phyloP scores from a whole-genome alignment of 73 alveolate genomes.

The Paramecium biaurelia region DNA sequence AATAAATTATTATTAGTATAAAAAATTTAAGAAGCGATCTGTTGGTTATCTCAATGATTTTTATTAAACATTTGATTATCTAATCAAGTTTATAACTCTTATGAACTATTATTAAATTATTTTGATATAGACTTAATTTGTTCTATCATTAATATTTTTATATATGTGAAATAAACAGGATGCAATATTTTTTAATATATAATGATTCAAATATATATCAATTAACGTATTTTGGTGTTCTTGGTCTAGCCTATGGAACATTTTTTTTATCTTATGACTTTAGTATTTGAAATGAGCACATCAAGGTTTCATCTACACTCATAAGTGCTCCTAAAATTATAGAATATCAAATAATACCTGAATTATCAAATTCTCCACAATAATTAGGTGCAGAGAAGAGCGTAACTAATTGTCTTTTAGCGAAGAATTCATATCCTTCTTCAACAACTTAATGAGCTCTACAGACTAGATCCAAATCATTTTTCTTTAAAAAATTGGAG shows the following conservation, averaged over 20 bases:
- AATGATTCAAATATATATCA: background rate
- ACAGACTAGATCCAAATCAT: constrained; percentile 95
- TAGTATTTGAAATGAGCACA: constrained; percentile 92
- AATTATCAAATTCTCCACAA: constrained; percentile 96
- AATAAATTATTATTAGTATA: too few relatives aligned
- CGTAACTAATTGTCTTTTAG: constrained; percentile 93
- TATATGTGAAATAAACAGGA: too few relatives aligned
- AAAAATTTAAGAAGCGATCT: too few relatives aligned
- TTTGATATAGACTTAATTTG: too few relatives aligned
- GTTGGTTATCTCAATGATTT: too few relatives aligned
- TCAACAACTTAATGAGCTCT: constrained; percentile 99
- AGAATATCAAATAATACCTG: constrained; percentile 69
- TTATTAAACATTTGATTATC: too few relatives aligned
- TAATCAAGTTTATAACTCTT: too few relatives aligned
- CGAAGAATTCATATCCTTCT: constrained; percentile 98
- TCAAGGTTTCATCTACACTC: constrained; percentile 93
- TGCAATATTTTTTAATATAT: background rate
- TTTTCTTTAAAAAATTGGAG: constrained; percentile 86
- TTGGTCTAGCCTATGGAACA: constrained; percentile 52
- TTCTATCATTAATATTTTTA: too few relatives aligned
- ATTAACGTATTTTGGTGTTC: constrained; percentile 56
- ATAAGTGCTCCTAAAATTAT: constrained; percentile 83
- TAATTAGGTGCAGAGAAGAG: constrained; percentile 95
- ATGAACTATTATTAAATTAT: too few relatives aligned
- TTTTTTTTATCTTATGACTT: constrained; percentile 87